phyloP scores from a whole-genome alignment of 1,139 yeast species.

The Debaryomyces robertsiae region DNA sequence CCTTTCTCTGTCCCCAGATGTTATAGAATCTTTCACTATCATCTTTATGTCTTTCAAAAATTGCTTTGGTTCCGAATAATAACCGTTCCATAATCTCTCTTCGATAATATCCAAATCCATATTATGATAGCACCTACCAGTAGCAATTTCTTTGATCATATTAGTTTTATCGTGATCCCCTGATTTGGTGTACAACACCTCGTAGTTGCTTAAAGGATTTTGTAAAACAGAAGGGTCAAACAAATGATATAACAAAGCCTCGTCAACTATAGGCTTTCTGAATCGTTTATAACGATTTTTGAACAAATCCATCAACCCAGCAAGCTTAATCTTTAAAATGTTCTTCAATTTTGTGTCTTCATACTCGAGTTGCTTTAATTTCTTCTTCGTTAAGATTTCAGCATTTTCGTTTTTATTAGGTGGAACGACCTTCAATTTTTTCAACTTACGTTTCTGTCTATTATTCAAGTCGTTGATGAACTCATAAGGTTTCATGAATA shows the following conservation, averaged over 20 bases:
- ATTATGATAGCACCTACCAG: conserved; percentile 74
- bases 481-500: conserved; percentile 68
- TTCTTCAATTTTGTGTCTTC: conserved; percentile 83
- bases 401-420: conserved; percentile 15
- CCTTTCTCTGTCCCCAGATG: conserved; percentile 81
- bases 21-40: conserved; percentile 78
- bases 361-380: conserved; percentile 57
- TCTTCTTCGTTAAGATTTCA: conserved; percentile 29
- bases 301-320: conserved; percentile 87
- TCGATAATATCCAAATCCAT: conserved; percentile 95
- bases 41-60: conserved; percentile 80
- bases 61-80: conserved; percentile 89
- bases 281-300: conserved; percentile 86
- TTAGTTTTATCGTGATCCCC: conserved; percentile 55
- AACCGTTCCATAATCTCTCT: conserved; percentile 96
- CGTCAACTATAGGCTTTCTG: conserved; percentile 88
- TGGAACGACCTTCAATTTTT: conserved; percentile 33
- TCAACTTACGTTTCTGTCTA: conserved; percentile 52
- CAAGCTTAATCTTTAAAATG: conserved; percentile 77
- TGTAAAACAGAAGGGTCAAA: conserved; percentile 60
- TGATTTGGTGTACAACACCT: conserved; percentile 54
- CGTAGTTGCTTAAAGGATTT: conserved; percentile 43
- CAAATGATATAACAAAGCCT: conserved; percentile 66
- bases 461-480: conserved; percentile 53
- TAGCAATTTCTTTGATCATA: conserved; percentile 75